phyloP scores from a whole-genome alignment of 2,329 filamentous ascomycete genomes.

The Fusarium duplospermum region DNA sequence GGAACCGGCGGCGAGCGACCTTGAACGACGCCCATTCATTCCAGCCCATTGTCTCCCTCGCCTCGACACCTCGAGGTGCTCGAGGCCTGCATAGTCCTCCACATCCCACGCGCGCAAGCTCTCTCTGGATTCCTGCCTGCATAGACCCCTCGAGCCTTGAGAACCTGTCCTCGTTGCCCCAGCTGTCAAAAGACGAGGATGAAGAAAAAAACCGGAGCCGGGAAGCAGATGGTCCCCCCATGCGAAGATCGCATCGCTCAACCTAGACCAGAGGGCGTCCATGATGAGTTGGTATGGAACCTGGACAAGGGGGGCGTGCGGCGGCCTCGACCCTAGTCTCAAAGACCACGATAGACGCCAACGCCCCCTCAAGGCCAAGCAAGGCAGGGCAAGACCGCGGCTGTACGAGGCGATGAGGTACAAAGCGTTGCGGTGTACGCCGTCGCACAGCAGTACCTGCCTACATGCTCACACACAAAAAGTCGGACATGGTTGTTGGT shows the following conservation, averaged over 20 bases:
- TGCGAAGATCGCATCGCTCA: conserved; percentile 45
- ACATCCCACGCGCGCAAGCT: background rate
- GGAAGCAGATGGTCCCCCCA: conserved; percentile 40
- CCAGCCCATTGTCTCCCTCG: conserved; percentile 20
- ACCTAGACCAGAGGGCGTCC: conserved; percentile 34
- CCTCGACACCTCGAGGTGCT: background rate
- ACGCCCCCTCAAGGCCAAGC: conserved; percentile 30
- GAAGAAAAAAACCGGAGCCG: conserved; percentile 41
- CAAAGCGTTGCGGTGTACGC: conserved; percentile 37
- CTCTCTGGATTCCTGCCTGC: background rate
- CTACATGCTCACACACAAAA: conserved; percentile 18
- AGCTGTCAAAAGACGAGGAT: conserved; percentile 7
- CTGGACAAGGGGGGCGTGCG: conserved; percentile 29
- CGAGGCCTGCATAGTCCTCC: background rate
- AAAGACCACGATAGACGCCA: conserved; percentile 36
- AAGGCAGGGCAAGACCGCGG: conserved; percentile 30
- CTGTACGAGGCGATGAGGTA: conserved; percentile 37
- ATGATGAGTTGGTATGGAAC: conserved; percentile 31
- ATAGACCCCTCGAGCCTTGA: background rate
- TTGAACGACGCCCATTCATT: conserved; percentile 10
- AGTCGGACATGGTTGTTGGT: conserved; percentile 13
- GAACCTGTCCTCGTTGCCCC: conserved; percentile 20
- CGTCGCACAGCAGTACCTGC: conserved; percentile 29
- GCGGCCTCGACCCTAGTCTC: conserved; percentile 18
- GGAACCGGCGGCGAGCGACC: conserved; percentile 20